Base-by-base conservation (phyloP, 2,329 filamentous ascomycete genomes). In the Taxawa tesnikishii region DNA sequence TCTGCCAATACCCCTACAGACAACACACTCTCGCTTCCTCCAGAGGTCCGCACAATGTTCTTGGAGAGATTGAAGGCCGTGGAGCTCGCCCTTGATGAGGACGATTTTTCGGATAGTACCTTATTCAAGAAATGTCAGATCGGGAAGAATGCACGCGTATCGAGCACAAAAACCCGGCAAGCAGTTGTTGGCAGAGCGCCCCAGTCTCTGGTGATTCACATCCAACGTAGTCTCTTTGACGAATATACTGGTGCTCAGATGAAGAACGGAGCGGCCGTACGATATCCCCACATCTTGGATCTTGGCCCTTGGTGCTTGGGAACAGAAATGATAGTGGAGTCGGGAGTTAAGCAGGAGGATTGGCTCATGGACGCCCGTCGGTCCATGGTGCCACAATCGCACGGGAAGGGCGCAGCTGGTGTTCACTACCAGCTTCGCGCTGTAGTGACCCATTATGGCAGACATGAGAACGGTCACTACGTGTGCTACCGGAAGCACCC, bases 401-500 rank as follows among this genome's bases (percentile, higher is more conserved):
- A 31, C 19, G 17, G 28, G 9, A 8, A 23, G 8, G 19, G 8
- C 36, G 5, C 50, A 48, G 13, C 48, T 46, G 2, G 19, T 2
- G 53, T 52, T 12, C 48, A 78, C 2, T 96, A 93, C 51, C 74
- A 83, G 48, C 63, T 96, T 11, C 73, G 80, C 32, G 84, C 87
- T 17, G 81, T 88, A 0, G 73, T 96, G 7, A 90, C 84, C 1
- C 90, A 96, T 51, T 83, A 81, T 39, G 90, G 90, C 4, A 70
- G 81, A 18, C 90, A 96, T 53, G 85, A 94, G 40, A 94, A 93
- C 46, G 90, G 90, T 0, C 90, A 98, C 58, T 96, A 98, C 46
- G 76, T 94, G 24, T 93, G 84, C 52, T 94, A 90, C 54, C 72
- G 83, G 31, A 82, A 79, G 47, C 78, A 83, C 47, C 66, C 72